Base-by-base conservation (phyloP, 2,329 filamentous ascomycete species). In the Calonectria pseudoreteaudii region DNA sequence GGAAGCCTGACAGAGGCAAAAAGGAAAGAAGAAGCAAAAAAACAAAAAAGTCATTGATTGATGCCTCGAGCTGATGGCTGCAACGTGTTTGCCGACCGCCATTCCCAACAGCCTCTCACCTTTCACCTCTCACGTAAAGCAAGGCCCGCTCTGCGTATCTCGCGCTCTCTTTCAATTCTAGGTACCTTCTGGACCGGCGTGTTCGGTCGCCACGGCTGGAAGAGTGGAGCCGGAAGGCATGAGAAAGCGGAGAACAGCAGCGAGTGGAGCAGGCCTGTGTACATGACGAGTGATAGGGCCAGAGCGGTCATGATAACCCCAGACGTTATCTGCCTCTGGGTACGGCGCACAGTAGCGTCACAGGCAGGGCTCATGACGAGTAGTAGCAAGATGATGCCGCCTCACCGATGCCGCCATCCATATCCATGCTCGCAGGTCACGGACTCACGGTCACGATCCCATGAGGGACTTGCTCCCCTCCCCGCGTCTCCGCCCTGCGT, bases 391-490 rank as follows among this genome's bases (percentile, higher is more conserved):
- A 67, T 73, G 73, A 71, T 72, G 74, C 78, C 66, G 72, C 78
- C 75, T 80, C 78, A 79, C 77, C 77, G 74, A 79, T 74, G 75
- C 77, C 71, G 68, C 78, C 77, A 76, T 80, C 71, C 50, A 53
- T 31, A 44, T 52, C 47, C 76, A 78, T 78, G 76, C 70, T 75
- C 56, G 34, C 65, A 75, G 77, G 78, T 80, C 78, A 78, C 78
- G 76, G 74, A 77, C 73, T 76, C 70, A 52, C 68, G 77, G 78
- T 79, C 78, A 79, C 77, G 78, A 78, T 74, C 76, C 71, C 49
- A 66, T 64, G 66, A 71, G 58, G 73, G 67, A 52, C 67, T 64
- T 41, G 49, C 26, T 58, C 23, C 28, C 47, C 16, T 50, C 60
- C 50, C 68, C 60, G 50, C 60, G 66, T 56, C 52, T 47, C n/a